Evolutionary conservation across 2,329 filamentous ascomycete genomes (phyloP).

Genomic region (Pseudogymnoascus sp.): DNA sequence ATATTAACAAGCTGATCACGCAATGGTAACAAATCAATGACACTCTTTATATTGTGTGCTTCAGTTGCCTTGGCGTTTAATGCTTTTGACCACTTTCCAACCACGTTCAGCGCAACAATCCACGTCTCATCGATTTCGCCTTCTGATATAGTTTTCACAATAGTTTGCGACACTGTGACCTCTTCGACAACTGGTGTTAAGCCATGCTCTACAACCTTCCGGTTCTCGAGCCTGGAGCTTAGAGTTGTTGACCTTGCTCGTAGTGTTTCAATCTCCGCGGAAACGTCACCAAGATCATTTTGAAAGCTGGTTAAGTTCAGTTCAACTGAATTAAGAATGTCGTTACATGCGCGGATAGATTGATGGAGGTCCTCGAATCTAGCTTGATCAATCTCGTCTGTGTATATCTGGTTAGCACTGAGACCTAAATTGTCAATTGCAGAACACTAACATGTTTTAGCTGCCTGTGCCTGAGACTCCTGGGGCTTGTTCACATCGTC

Average conservation of each 20-base stretch:
- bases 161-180: conserved; percentile 74
- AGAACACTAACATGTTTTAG: conserved; percentile 62
- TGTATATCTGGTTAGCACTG: conserved; percentile 15
- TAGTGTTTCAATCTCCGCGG: conserved; percentile 88
- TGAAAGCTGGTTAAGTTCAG: conserved; percentile 88
- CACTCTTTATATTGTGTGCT: conserved; percentile 61
- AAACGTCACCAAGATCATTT: conserved; percentile 84
- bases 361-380: conserved; percentile 86
- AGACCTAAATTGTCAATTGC: conserved; percentile 8
- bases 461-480: conserved; percentile 50
- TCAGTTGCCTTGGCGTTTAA: conserved; percentile 62
- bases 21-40: conserved; percentile 77
- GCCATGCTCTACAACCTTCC: conserved; percentile 80
- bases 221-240: conserved; percentile 79
- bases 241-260: conserved; percentile 79
- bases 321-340: conserved; percentile 88
- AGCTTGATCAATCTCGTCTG: conserved; percentile 71
- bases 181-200: conserved; percentile 87
- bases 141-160: conserved; percentile 79
- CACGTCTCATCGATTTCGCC: conserved; percentile 86
- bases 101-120: conserved; percentile 72
- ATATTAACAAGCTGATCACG: conserved; percentile 78
- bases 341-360: conserved; percentile 85
- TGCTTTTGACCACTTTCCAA: conserved; percentile 68
- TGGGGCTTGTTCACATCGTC: conserved; percentile 13